Evolutionary conservation across 148 eudicot species (phyloP), one percentile per base, ranked within the genome.

Genomic region (Camellia granthamiana): DNA sequence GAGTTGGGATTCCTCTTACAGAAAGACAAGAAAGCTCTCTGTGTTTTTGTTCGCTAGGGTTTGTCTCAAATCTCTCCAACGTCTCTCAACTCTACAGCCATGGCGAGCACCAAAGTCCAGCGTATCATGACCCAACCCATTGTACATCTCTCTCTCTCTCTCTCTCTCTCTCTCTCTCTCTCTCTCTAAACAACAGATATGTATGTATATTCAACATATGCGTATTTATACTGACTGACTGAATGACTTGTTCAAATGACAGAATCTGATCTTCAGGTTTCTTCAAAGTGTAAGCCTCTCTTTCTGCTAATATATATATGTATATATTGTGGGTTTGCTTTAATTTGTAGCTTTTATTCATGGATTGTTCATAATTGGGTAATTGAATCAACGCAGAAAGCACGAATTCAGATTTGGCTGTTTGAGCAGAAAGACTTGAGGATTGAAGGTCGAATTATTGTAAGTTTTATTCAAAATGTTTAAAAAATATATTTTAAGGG

Each of bases 361-460:
- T 72, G 15, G 75, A 10, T 72, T 12, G 43, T 5, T 52, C 30
- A 3, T 76, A 47, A n/a, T 8, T 4, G 2, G 4, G 65, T 75
- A 74, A 65, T 55, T 15, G 21, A 72, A 30, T 83, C 10, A 60
- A 59, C 47, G 43, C 88, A 91, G 94, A 93, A 93, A 90, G 92
- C 97, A 66, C 93, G 95, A 30, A 91, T 93, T 74, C 95, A 90
- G 89, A 93, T 93, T 60, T 93, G 97, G 97, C 85, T 93, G 76
- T 93, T 93, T 71, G 97, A 93, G 92, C 97, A 93, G 89, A 93
- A 93, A 83, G 97, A 93, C 75, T 72, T 86, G 82, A 91, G 97
- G 89, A 93, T 93, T 43, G 95, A 93, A 82, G 97, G 97, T 75
- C 93, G 97, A 6, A 93, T 93, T 2, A 93, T 93, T 77, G 97